Evolutionary conservation across 202 grass and related monocot species (phyloP).

Genomic region (Elaeis oleifera): DNA sequence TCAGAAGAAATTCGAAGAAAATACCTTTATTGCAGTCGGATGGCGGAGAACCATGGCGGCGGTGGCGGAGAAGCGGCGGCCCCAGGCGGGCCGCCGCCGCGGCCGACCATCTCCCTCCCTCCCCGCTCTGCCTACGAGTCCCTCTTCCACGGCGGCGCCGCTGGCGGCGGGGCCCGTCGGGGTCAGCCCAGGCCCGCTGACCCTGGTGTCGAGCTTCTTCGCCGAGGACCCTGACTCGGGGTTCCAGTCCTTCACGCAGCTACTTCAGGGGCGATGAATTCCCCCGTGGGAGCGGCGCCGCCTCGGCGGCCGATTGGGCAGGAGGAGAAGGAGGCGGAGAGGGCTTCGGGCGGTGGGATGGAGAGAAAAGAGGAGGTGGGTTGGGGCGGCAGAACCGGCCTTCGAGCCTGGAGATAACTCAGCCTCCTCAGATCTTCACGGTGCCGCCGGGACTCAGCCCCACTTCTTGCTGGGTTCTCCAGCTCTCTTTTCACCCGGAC

Average conservation of each 20-base stretch:
- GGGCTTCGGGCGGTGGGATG: slow-evolving; percentile 15
- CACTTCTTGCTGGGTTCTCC: slow-evolving; percentile 66
- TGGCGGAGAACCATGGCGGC: slow-evolving; percentile 16
- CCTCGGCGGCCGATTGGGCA: slow-evolving; percentile 9
- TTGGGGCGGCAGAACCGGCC: slow-evolving; percentile 35
- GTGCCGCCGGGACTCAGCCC: slow-evolving; percentile 67
- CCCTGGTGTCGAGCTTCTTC: slow-evolving; percentile 76
- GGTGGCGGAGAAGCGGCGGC: slow-evolving; percentile 10
- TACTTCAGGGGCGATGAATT: slow-evolving; percentile 39
- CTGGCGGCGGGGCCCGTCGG: slow-evolving; percentile 30
- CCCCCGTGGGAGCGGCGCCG: slow-evolving; percentile 29
- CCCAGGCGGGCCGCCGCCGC: slow-evolving; percentile 23
- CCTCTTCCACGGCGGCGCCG: slow-evolving; percentile 50
- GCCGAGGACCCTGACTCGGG: slow-evolving; percentile 33
- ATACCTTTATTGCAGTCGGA: no score
- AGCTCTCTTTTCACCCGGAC: slow-evolving; percentile 54
- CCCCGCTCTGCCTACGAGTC: slow-evolving; percentile 48
- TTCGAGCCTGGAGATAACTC: slow-evolving; percentile 13
- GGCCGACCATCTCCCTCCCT: slow-evolving; percentile 57
- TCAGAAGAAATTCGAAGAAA: no score
- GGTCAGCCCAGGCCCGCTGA: slow-evolving; percentile 77
- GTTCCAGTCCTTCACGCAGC: slow-evolving; percentile 67
- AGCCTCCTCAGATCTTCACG: slow-evolving; percentile 41
- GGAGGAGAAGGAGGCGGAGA: slow-evolving; percentile 22
- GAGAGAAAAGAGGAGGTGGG: slow-evolving; percentile 30